Evolutionary conservation across 1,284 basidiomycete genomes (phyloP).

Genomic region (Exobasidium rhododendri): DNA sequence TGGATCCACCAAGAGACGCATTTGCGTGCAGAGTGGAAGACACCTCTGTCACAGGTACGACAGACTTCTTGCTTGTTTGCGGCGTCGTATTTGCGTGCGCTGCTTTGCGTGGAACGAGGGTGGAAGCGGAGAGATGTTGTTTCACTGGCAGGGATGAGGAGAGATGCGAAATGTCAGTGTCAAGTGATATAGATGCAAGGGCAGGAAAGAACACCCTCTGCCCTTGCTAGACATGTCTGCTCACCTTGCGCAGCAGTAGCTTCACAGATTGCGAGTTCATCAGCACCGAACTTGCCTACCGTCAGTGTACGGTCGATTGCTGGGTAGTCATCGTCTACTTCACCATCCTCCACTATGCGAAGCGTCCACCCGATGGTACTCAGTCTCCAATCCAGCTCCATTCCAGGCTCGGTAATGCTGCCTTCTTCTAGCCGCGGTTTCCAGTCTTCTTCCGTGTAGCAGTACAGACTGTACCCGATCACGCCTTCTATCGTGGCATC

Average conservation of each 20-base stretch:
- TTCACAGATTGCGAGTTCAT: conserved; percentile 80
- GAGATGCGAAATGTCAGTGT: too few species aligned
- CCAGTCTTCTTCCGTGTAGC: conserved; percentile 83
- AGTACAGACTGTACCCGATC: conserved; percentile 86
- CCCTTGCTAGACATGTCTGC: too few species aligned
- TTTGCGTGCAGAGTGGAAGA: not conserved
- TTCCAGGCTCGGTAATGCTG: not conserved
- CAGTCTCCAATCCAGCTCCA: conserved; percentile 51
- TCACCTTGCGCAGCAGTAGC: conserved; percentile 66
- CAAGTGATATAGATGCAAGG: too few species aligned
- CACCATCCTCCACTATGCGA: conserved; percentile 92
- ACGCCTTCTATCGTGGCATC: conserved; percentile 94
- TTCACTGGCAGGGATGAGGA: not conserved
- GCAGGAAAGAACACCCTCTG: too few species aligned
- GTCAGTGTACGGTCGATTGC: conserved; percentile 83
- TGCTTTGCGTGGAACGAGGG: conserved; percentile 1
- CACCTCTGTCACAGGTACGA: not conserved
- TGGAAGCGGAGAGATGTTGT: conserved; percentile 6
- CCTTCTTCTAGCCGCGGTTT: conserved; percentile 64
- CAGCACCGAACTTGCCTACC: conserved; percentile 83
- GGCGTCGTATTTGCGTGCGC: not conserved
- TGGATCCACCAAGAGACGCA: not conserved
- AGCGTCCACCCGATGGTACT: conserved; percentile 88
- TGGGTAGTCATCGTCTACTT: conserved; percentile 99
- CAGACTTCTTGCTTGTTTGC: not conserved